Evolutionary conservation across 768 basidiomycete genomes (phyloP).

Genomic region (Exidia glandulosa): DNA sequence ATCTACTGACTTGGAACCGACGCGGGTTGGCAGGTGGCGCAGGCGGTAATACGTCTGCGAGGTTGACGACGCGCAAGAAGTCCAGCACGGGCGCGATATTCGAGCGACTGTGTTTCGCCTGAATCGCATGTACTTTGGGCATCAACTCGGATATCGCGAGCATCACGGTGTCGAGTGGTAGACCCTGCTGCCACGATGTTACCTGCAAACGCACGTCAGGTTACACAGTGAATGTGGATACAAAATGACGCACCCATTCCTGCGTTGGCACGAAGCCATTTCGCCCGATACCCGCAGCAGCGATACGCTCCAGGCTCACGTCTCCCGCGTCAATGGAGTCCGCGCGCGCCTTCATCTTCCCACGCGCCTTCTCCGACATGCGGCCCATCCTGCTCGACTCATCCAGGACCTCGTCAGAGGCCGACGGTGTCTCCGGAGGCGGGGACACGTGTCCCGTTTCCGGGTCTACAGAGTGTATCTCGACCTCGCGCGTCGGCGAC

Average conservation of each 20-base stretch:
- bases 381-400: not conserved
- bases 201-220: slow-evolving; percentile 34
- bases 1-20: slow-evolving; percentile 54
- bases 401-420: not conserved
- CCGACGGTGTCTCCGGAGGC: not conserved
- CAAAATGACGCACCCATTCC: slow-evolving; percentile 65
- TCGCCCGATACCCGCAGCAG: slow-evolving; percentile 63
- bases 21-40: slow-evolving; percentile 54
- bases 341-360: slow-evolving; percentile 77
- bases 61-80: slow-evolving; percentile 56
- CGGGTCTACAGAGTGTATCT: not conserved
- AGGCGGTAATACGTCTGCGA: slow-evolving; percentile 67
- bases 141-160: slow-evolving; percentile 79
- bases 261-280: slow-evolving; percentile 94
- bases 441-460: not conserved
- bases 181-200: slow-evolving; percentile 94
- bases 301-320: slow-evolving; percentile 48
- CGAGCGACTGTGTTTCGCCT: slow-evolving; percentile 54
- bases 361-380: slow-evolving; percentile 78
- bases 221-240: not conserved
- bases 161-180: slow-evolving; percentile 83
- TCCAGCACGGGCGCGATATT: slow-evolving; percentile 54
- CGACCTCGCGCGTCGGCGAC: not conserved
- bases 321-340: slow-evolving; percentile 42
- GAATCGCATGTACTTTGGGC: slow-evolving; percentile 74